These are phyloP conservation scores for Cutaneotrichosporon sp. DNA, from an alignment of 1,284 basidiomycete species.

Conservation along the genomic window DNA sequence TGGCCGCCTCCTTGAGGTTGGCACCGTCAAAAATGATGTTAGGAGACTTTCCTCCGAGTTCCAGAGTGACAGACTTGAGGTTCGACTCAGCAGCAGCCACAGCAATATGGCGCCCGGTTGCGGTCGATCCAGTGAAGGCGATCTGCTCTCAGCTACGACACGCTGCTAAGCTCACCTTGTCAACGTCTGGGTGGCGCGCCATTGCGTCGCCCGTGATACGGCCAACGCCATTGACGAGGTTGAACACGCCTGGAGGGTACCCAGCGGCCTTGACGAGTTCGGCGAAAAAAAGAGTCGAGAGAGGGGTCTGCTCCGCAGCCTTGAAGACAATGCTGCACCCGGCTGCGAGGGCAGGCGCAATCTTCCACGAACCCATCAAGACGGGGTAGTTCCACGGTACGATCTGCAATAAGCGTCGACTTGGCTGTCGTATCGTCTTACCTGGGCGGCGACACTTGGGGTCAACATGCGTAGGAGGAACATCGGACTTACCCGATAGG, in stretches of 20 bases:
- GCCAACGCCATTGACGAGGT: slow-evolving; percentile 76
- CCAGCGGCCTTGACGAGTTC: slow-evolving; percentile 71
- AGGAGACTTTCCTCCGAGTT: slow-evolving; percentile 51
- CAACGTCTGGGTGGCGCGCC: slow-evolving; percentile 62
- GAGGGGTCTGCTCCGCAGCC: slow-evolving; percentile 69
- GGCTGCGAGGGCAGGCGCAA: slow-evolving; percentile 78
- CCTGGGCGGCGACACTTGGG: slow-evolving; percentile 72
- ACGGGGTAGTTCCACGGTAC: slow-evolving; percentile 1
- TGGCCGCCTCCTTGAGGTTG: slow-evolving; percentile 16
- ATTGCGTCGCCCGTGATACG: slow-evolving; percentile 53
- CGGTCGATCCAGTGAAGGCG: slow-evolving; percentile 54
- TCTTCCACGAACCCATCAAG: slow-evolving; percentile 59
- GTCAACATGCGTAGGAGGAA: neutral
- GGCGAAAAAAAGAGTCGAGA: slow-evolving; percentile 62
- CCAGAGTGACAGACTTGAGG: slow-evolving; percentile 58
- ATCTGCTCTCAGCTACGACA: too few relatives aligned
- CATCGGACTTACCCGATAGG: slow-evolving; percentile 61
- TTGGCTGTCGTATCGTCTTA: slow-evolving; percentile 80
- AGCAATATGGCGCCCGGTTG: slow-evolving; percentile 78
- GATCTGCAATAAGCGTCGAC: slow-evolving; percentile 49
- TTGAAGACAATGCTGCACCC: slow-evolving; percentile 29
- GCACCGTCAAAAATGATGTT: slow-evolving; percentile 19
- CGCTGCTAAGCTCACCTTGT: too few relatives aligned
- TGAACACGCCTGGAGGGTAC: slow-evolving; percentile 82
- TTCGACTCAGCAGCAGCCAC: slow-evolving; percentile 73